phyloP scores from a whole-genome alignment of 495 filamentous ascomycete species.

The Astrothelium macrocarpum region DNA sequence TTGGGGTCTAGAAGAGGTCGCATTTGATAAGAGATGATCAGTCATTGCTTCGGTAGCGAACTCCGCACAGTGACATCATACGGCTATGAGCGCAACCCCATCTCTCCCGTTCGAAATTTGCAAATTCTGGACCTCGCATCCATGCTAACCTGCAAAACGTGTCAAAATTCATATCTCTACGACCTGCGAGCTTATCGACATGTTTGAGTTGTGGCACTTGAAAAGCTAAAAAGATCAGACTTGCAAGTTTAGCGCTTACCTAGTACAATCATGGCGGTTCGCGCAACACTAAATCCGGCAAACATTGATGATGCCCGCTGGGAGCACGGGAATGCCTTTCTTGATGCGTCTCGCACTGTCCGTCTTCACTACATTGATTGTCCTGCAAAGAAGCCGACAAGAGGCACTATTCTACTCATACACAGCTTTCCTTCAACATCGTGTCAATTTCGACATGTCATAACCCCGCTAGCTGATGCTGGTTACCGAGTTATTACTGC shows the following conservation, averaged over 20 bases:
- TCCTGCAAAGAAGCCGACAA: conserved; percentile 1
- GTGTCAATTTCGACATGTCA: conserved; percentile 38
- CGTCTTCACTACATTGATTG: conserved; percentile 11
- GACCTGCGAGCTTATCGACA: too few relatives aligned
- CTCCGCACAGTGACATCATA: conserved; percentile 6
- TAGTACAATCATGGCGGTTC: neutral
- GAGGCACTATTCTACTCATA: conserved; percentile 27
- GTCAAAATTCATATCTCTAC: neutral
- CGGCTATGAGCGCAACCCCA: neutral
- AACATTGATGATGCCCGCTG: neutral
- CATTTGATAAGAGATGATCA: neutral
- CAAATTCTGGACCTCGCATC: neutral
- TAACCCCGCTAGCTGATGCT: conserved; percentile 31
- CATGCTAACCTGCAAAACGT: neutral
- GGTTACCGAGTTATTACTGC: conserved; percentile 37
- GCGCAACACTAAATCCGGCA: neutral
- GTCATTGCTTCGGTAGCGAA: neutral
- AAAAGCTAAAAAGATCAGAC: too few relatives aligned
- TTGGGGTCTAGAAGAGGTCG: too few relatives aligned
- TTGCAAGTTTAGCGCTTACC: too few relatives aligned
- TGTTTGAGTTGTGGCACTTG: too few relatives aligned
- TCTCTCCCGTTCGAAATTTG: neutral
- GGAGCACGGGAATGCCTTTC: neutral
- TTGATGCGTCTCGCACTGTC: neutral
- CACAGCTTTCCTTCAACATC: conserved; percentile 40